Base-by-base conservation (phyloP, 2,329 filamentous ascomycete species). In the Stachybotrys chartarum region DNA sequence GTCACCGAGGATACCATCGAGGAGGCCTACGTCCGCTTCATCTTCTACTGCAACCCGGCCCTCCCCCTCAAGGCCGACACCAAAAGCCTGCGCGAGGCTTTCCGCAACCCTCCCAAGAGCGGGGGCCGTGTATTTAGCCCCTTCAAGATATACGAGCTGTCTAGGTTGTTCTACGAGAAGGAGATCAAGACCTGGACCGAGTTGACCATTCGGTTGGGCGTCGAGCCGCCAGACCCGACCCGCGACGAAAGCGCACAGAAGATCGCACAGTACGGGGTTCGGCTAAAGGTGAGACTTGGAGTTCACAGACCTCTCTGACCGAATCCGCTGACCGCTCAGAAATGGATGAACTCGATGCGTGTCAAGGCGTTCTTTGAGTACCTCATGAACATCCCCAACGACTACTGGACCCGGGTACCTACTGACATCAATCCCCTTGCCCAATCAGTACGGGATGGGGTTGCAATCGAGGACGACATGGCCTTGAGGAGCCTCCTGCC, bases 291-390 rank as follows among this genome's bases (percentile, higher is more conserved):
- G 72, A 65, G 72, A 51, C 4, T 24, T 17, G 18, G 16, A 35
- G 6, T n/a, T 48, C 46, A 56, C 52, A 44, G 54, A 49, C 52
- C 47, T 39, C 18, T 31, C 35, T 50, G 12, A 51, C 52, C 46
- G 31, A 31, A 35, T 46, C 48, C 44, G 53, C 51, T 51, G 16
- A 47, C 30, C 51, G 8, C 6, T 14, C 64, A 90, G 89, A 86
- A 93, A 66, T 97, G 92, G 92, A 94, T 97, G 90, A 90, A 91
- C 68, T 92, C 91, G 6, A 93, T 96, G 88, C 92, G 96, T 68
- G 85, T 96, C 53, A 90, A 96, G 76, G 89, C 91, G 11, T 97
- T 97, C 69, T 97, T 96, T 65, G 91, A 96, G 68, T 97, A 91
- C 68, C 82, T 95, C 18, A 79, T 93, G 59, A 84, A 85, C 51